Percentiles rank a stretch among this genome's conserved stretches.
These are phyloP conservation scores for Solanum etuberosum DNA, from an alignment of 257 asterid genomes.

Conservation along the genomic window DNA sequence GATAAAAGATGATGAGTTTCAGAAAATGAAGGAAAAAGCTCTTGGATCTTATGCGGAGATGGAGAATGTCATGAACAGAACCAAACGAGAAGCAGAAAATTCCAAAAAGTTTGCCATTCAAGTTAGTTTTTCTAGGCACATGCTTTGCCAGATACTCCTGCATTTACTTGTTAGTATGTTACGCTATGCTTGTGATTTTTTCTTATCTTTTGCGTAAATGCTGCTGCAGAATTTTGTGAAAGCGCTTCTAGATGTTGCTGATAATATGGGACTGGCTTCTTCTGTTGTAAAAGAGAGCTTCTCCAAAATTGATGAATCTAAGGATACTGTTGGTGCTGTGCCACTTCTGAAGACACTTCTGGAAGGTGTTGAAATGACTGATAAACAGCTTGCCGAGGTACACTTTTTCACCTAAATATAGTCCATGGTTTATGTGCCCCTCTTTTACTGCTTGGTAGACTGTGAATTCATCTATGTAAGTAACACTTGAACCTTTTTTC, in stretches of 20 bases:
- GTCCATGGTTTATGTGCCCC: background rate
- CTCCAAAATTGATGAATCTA: conserved; percentile 51
- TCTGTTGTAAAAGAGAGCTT: conserved; percentile 79
- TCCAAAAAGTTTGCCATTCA: conserved; percentile 77
- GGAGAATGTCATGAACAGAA: conserved; percentile 75
- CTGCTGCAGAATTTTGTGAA: conserved; percentile 73
- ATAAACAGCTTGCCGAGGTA: conserved; percentile 90
- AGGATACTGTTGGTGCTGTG: conserved; percentile 60
- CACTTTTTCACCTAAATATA: background rate
- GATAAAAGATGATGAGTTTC: conserved; percentile 46
- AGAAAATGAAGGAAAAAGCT: conserved; percentile 56
- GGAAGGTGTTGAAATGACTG: conserved; percentile 98
- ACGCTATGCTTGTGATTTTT: background rate
- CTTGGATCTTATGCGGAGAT: conserved; percentile 66
- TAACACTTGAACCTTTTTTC: background rate
- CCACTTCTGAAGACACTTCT: conserved; percentile 76
- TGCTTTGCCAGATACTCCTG: background rate
- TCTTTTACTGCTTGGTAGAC: background rate
- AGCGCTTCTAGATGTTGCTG: conserved; percentile 68
- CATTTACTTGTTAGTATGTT: background rate
- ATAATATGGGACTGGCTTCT: conserved; percentile 80
- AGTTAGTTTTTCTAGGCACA: conserved; percentile 21
- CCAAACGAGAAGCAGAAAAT: conserved; percentile 75
- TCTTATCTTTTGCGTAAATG: background rate
- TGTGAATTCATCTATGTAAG: background rate